phyloP scores from a whole-genome alignment of 345 rosid genomes.

The Melaleuca alternifolia region DNA sequence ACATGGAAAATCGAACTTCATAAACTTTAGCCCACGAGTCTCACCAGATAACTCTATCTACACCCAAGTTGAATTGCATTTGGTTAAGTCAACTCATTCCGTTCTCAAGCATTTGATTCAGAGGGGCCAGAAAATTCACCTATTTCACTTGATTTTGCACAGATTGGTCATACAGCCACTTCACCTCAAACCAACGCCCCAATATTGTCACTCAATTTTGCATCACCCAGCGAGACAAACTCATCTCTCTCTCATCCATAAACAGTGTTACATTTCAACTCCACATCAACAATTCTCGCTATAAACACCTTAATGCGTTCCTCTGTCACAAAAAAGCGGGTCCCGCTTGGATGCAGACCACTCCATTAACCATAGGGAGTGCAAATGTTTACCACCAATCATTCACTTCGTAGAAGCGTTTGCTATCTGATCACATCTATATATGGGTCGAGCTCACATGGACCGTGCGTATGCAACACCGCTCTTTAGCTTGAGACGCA shows the following conservation, averaged over 20 bases:
- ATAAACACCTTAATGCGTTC: background rate
- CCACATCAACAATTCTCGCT: background rate
- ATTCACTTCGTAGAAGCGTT: background rate
- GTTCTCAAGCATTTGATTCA: background rate
- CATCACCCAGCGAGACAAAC: background rate
- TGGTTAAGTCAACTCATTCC: background rate
- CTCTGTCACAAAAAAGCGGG: background rate
- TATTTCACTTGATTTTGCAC: background rate
- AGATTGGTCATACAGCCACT: background rate
- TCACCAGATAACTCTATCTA: fast-evolving
- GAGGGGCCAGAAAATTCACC: fast-evolving
- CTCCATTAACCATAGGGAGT: background rate
- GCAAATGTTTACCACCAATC: background rate
- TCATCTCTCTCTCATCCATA: background rate
- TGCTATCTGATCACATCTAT: background rate
- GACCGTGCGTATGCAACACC: background rate
- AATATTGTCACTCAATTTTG: fast-evolving
- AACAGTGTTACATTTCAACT: background rate
- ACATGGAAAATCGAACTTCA: background rate
- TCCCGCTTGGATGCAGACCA: background rate
- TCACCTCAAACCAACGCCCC: background rate
- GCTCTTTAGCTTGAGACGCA: background rate
- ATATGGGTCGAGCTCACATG: background rate
- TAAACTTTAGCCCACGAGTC: background rate
- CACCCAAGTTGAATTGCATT: too few relatives aligned